Base-by-base conservation (phyloP, 2,329 filamentous ascomycete genomes). In the Aspergillus tanneri region DNA sequence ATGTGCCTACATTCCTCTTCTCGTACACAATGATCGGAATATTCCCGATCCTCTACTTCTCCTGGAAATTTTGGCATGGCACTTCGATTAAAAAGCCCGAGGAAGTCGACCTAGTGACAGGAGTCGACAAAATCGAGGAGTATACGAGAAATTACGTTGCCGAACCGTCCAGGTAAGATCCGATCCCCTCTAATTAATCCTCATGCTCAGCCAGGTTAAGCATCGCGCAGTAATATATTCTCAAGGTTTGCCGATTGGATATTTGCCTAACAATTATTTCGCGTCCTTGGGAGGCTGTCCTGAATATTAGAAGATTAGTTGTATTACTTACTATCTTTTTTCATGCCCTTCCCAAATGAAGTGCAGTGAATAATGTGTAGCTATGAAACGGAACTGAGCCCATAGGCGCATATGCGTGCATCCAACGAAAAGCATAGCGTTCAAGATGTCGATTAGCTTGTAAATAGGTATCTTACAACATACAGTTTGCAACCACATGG, bases 1-100 rank as follows among this genome's bases (percentile, higher is more conserved):
- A 82, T 50, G 63, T 86, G 0, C 78, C 84, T 5, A 82, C 80
- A 5, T 93, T 92, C 64, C 67, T 92, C 22, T 89, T 90, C 67
- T 86, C 83, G 68, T 91, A 91, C 66, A 82, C 84, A 40, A 89
- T 88, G 77, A 80, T 91, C 42, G 80, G 79, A 4, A 70, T 90
- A 2, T 89, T 88, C 61, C 87, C 86, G 0, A 55, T 84, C 0
- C 70, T 92, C 2, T 91, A 81, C 63, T 34, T 85, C 3, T 81
- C 80, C 5, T 92, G 86, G 84, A 93, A 92, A 67, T 23, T 88
- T 5, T 57, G 83, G 48, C 83, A 87, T 65, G 79, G 75, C 62
- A 88, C 86, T 0, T 80, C 76, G 44, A 77, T 80, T 49, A 63
- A 75, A 43, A 77, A 73, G 48, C 74, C 82, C 0, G 68, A 78